Conservation (phyloP, 371 early-diverging fungal genomes). For the Mucor irregularis region DNA sequence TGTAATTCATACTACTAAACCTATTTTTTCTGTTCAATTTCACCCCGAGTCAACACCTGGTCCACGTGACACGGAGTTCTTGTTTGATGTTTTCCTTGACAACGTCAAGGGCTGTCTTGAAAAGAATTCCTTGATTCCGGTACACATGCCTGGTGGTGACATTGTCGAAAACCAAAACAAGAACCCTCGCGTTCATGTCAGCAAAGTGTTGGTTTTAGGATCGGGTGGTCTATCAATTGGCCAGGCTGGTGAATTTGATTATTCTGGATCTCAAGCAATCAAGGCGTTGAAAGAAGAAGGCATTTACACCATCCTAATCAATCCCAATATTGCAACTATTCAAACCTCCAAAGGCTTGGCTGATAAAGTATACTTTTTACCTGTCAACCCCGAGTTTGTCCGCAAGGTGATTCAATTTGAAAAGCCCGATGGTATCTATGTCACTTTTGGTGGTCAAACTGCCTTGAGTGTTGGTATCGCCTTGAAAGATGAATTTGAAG, state of each 20-base stretch:
- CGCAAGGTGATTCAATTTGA: slow-evolving; percentile 90
- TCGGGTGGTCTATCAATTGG: slow-evolving; percentile 96
- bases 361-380: slow-evolving; percentile 95
- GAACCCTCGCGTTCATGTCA: slow-evolving; percentile 56
- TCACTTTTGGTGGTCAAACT: slow-evolving; percentile 96
- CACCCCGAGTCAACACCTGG: slow-evolving; percentile 98
- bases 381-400: slow-evolving; percentile 92
- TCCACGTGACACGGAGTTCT: slow-evolving; percentile 94
- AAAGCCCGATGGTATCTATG: slow-evolving; percentile 93
- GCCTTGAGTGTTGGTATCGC: slow-evolving; percentile 93
- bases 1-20: slow-evolving; percentile 84
- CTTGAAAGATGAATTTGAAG: slow-evolving; percentile 82
- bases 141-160: slow-evolving; percentile 71
- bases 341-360: slow-evolving; percentile 94
- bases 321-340: slow-evolving; percentile 97
- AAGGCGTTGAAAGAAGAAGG: slow-evolving; percentile 96
- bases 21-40: slow-evolving; percentile 97
- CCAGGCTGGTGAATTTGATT: slow-evolving; percentile 98
- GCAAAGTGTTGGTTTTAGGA: slow-evolving; percentile 93
- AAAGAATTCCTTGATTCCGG: slow-evolving; percentile 71
- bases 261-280: slow-evolving; percentile 96
- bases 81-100: slow-evolving; percentile 91
- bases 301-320: slow-evolving; percentile 90
- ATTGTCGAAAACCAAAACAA: slow-evolving; percentile 54
- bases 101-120: slow-evolving; percentile 72